These are phyloP conservation scores for Articulospora tetracladia DNA, from an alignment of 495 filamentous ascomycete genomes.

Conservation along the genomic window DNA sequence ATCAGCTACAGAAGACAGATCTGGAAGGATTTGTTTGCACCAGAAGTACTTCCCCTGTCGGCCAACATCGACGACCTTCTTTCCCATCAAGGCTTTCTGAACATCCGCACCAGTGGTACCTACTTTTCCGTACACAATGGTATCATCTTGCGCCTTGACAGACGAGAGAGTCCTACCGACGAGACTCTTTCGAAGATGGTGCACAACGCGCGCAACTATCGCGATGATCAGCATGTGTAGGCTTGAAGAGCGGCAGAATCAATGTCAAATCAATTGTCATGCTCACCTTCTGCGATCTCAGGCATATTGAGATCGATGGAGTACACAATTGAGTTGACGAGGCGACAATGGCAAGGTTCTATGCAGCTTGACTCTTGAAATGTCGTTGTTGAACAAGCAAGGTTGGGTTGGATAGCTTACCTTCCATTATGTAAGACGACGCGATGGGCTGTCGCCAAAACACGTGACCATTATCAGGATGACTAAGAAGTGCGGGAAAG, in stretches of 20 bases:
- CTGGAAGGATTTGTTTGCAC: constrained; percentile 28
- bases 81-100: constrained; percentile 67
- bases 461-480: not conserved
- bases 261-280: not conserved
- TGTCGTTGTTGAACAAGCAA: too few species aligned
- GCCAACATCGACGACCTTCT: constrained; percentile 67
- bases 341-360: too few species aligned
- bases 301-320: constrained; percentile 58
- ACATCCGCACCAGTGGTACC: constrained; percentile 74
- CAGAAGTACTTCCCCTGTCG: constrained; percentile 98
- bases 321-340: too few species aligned
- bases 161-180: constrained; percentile 75
- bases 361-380: too few species aligned
- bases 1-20: not conserved
- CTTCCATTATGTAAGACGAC: not conserved
- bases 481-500: not conserved
- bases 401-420: too few species aligned
- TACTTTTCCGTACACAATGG: constrained; percentile 81
- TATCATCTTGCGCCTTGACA: constrained; percentile 70
- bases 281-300: constrained; percentile 69
- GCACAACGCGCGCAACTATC: constrained; percentile 74
- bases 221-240: constrained; percentile 9
- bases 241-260: not conserved
- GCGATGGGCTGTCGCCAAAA: not conserved
- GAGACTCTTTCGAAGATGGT: constrained; percentile 74